Evolutionary conservation across 2,329 filamentous ascomycete genomes (phyloP).

Genomic region (Colletotrichum limetticola): DNA sequence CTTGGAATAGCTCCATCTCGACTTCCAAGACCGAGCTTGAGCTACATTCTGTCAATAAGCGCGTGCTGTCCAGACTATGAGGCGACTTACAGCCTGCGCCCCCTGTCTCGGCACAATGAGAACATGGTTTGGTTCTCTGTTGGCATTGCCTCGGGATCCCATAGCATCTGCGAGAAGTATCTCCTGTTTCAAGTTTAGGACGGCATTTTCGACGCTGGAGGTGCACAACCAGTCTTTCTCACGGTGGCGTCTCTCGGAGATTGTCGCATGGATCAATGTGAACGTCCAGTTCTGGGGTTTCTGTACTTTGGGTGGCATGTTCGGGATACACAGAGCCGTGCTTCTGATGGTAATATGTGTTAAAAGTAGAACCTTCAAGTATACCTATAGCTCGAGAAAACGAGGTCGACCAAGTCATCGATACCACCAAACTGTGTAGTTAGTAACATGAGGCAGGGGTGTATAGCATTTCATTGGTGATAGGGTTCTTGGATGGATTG

Average conservation of each 20-base stretch:
- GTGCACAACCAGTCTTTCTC: background rate
- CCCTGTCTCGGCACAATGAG: conserved; percentile 1
- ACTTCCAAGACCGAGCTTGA: conserved; percentile 6
- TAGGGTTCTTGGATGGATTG: background rate
- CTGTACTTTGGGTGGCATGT: conserved; percentile 4
- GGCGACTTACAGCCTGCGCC: background rate
- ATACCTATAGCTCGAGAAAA: background rate
- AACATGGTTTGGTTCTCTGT: conserved; percentile 5
- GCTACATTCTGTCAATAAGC: background rate
- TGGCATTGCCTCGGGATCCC: background rate
- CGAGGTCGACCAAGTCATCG: background rate
- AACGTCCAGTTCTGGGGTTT: conserved; percentile 5
- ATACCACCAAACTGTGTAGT: background rate
- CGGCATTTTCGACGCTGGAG: background rate
- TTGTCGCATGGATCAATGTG: background rate
- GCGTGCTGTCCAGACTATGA: too few species aligned
- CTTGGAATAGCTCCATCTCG: background rate
- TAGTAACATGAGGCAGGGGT: background rate
- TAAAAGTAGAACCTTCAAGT: background rate
- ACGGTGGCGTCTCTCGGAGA: background rate
- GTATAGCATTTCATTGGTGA: background rate
- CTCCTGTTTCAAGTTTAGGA: conserved; percentile 4
- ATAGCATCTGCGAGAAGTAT: background rate
- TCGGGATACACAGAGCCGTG: background rate
- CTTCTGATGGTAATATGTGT: background rate